Conservation (phyloP, 306 rosid genomes). For the Heteromeles arbutifolia region DNA sequence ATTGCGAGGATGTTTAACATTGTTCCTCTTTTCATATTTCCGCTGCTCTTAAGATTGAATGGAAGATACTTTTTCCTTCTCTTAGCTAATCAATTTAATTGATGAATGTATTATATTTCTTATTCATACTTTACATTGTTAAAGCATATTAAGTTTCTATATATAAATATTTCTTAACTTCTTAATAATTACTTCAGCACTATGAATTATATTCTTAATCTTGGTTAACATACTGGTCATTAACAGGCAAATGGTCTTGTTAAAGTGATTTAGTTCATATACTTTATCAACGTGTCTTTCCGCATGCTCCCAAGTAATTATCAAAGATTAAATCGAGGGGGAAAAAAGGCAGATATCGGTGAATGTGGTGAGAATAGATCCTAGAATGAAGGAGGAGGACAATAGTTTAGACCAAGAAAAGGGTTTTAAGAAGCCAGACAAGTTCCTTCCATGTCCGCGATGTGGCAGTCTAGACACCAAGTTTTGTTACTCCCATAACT, state of each 20-base stretch:
- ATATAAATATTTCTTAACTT: neutral
- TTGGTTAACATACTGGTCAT: neutral
- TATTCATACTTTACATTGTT: neutral
- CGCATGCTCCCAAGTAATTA: neutral
- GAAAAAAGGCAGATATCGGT: slow-evolving; percentile 8
- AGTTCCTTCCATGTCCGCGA: slow-evolving; percentile 69
- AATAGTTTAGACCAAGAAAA: slow-evolving; percentile 27
- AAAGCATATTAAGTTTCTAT: neutral
- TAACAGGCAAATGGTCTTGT: neutral
- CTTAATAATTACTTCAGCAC: neutral
- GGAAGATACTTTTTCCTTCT: neutral
- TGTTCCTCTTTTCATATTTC: no score
- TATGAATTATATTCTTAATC: neutral
- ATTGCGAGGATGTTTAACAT: no score
- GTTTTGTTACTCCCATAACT: slow-evolving; percentile 79
- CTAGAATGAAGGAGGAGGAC: slow-evolving; percentile 8
- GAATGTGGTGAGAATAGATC: slow-evolving; percentile 11
- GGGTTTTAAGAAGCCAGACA: slow-evolving; percentile 59
- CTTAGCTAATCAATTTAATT: neutral
- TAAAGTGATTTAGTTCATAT: neutral
- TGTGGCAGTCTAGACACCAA: slow-evolving; percentile 85
- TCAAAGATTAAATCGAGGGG: neutral
- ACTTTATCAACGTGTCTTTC: neutral
- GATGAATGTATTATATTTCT: neutral
- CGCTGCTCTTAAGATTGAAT: no score